Evolutionary conservation across 345 rosid species (phyloP), one percentile per base, ranked within the genome.

Genomic region (Populus deltoides): DNA sequence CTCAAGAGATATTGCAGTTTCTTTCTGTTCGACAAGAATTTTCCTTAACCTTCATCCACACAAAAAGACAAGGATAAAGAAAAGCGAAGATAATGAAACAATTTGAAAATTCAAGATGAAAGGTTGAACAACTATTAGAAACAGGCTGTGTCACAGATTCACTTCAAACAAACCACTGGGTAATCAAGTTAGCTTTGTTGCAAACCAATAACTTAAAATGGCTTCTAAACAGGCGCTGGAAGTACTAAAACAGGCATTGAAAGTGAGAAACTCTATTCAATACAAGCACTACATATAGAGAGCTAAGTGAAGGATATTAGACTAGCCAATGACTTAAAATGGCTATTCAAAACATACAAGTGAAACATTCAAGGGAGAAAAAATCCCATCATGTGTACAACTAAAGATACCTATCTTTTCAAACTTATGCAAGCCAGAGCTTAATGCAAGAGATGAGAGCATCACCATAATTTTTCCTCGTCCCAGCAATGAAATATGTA

Each of bases 11-110:
- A 88, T 24, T 13, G 33, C 70, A 8, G 85, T 87, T 86, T 87
- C 93, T 27, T 71, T 80, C 66, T 86, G 82, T 66, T 90, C 97
- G 20, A 33, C 72, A 2, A 96, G 92, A 97, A 93, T 89, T 80
- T 84, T 88, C 92, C 94, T 87, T 78, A 93, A 71, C 81, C 99
- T 96, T 83, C 80, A 86, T 62, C 74, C 80, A 81, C 72, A 79
- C 59, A 72, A 31, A 53, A 53, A 7, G n/a, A 43, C 53, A 25
- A 45, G 13, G 29, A 73, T 33, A 35, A 68, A 73, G 55, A 25
- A 63, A 51, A 77, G 25, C 27, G 62, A 43, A 33, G 62, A 38
- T 17, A 57, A 79, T 73, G 51, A 11, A 59, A 78, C 77, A 45
- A 79, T 11, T n/a, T 55, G 45, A 71, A 78, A 36, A 25, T 38